Base-by-base conservation (phyloP, 257 asterid genomes). In the Prunella vulgaris region DNA sequence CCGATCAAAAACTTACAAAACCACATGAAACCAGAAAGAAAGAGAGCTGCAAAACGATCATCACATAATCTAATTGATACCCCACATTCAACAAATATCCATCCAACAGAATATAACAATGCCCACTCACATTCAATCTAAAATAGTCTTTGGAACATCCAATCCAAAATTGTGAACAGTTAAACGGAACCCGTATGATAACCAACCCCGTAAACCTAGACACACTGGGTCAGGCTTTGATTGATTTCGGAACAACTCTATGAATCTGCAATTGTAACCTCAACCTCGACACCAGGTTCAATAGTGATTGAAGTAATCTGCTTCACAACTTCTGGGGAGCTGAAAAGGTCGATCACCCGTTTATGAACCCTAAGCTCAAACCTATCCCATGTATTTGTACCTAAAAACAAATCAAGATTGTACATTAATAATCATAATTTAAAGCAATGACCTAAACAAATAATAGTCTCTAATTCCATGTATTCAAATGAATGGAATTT, bases 261-360 rank as follows among this genome's bases (percentile, higher is more conserved):
- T 21, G 87, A 71, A 64, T 85, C 90, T 0, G 89, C 92, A 30
- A 86, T 86, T 52, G 87, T 86, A 38, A 86, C 89, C 74, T 86
- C 89, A 49, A 84, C 89, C 81, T 84, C 86, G 0, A 84, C 89
- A 70, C 89, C 89, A 52, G 89, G 89, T 82, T 86, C 92, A 1
- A 83, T 86, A 3, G 89, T 82, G 59, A 86, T 86, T 1, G 89
- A 86, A 76, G 92, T 84, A 54, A 86, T 86, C 81, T 86, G 92
- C 84, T 86, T 86, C 75, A 86, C 92, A 3, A 86, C 92, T 25
- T 86, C 86, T 0, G 89, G 84, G n/a, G 89, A 84, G 46, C 92
- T 86, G 83, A 83, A 86, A 40, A 86, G 89, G 71, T 86, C 92
- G 3, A 86, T 86, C 73, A 86, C 86, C 0, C 92, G 81, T 56